Base-by-base conservation (phyloP, 768 basidiomycete genomes). In the Hericium coralloides region DNA sequence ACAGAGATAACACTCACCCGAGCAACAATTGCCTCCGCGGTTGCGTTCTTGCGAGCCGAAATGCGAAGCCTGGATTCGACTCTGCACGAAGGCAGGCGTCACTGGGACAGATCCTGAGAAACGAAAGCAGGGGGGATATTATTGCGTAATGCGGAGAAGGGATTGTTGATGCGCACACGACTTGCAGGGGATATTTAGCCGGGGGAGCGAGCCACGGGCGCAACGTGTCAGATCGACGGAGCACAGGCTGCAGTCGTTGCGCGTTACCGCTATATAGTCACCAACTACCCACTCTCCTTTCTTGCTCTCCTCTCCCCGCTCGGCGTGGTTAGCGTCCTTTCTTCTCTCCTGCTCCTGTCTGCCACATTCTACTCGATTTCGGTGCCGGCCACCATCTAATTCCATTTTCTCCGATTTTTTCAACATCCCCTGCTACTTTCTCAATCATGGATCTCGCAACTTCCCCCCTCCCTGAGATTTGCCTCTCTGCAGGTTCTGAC, bases 201-300 rank as follows among this genome's bases (percentile, higher is more conserved):
- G 5, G 87, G 93, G 53, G 94, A 94, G 1, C 87, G 95, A 74
- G 80, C 75, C 66, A 72, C 97, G 45, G 98, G 85, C 79, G 76
- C 76, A 68, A 74, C 83, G 69, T 87, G 79, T 79, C 66, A 82
- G 37, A 74, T 69, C 2, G 83, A 82, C 64, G 84, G 82, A 0
- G 71, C 67, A 12, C 60, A 71, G 66, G 66, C 45, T 15, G 66
- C 64, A 61, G 64, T 67, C 2, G 38, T 69, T 55, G 67, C 48
- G 52, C 23, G 22, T 18, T 47, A 36, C 20, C n/a, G 20, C n/a
- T 45, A 45, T 45, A 45, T 45, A 45, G 43, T 20, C 38, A 41
- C 47, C 38, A 47, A 31, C 49, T 45, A 31, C 43, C 14, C 49
- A 49, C 39, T 52, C 53, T 23, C 37, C 37, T 59, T 43, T 51